A percentile compares a stretch with the other conserved stretches of the same genome.
These are phyloP conservation scores for Prunella vulgaris DNA, from an alignment of 257 asterid species.

Conservation along the genomic window DNA sequence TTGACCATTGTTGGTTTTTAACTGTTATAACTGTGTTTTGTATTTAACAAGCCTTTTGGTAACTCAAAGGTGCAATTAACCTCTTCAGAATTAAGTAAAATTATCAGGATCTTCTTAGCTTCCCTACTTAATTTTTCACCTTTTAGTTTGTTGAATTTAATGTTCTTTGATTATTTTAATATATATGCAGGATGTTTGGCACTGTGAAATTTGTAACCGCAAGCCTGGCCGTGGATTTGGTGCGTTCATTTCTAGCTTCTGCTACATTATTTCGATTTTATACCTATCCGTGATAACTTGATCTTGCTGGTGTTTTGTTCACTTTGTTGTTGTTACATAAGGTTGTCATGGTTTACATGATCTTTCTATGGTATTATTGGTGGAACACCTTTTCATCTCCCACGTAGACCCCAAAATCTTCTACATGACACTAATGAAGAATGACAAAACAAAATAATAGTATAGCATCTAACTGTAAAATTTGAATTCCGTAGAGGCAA, in stretches of 20 bases:
- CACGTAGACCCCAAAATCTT: background rate
- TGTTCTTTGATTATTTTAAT: background rate
- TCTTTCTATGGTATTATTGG: background rate
- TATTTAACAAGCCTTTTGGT: background rate
- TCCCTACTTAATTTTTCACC: background rate
- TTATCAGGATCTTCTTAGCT: background rate
- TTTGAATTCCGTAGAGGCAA: conserved; percentile 67
- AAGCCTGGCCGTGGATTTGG: conserved; percentile 99
- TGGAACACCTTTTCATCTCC: background rate
- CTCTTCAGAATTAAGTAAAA: background rate
- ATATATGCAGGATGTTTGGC: conserved; percentile 84
- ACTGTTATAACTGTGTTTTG: background rate
- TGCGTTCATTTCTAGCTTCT: conserved; percentile 26
- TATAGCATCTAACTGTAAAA: conserved; percentile 21
- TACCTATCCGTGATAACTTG: background rate
- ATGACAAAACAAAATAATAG: background rate
- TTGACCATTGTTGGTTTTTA: background rate
- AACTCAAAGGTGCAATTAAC: background rate
- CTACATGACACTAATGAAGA: background rate
- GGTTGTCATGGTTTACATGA: background rate
- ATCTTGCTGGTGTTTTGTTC: background rate
- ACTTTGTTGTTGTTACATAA: background rate
- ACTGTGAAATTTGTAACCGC: conserved; percentile 91
- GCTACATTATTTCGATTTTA: background rate
- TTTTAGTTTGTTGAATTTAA: background rate